Base-by-base conservation (phyloP, 2,329 filamentous ascomycete genomes). In the Trichoderma pleuroti region DNA sequence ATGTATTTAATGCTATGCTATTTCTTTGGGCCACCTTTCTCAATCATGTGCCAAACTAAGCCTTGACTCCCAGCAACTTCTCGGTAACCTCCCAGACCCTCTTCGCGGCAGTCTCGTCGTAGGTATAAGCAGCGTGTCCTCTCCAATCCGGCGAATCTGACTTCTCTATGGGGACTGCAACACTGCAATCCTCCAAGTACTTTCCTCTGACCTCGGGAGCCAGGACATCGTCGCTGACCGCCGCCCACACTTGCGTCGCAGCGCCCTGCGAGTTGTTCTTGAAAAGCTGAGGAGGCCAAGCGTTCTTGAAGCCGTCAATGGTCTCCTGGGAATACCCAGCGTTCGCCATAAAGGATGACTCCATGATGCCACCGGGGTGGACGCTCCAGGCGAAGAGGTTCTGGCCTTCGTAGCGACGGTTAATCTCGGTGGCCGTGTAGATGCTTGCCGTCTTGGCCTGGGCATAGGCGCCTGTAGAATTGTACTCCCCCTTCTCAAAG, bases 381-480 rank as follows among this genome's bases (percentile, higher is more conserved):
- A 87, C 68, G 62, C 80, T 80, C 11, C 79, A 77, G 1, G 78
- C 83, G 62, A 83, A 82, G 0, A 87, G 71, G 36, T 82, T 80
- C n/a, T 76, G 72, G 2, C 75, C 56, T 6, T 80, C 82, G 73
- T 84, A 86, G 1, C 79, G 79, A 4, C 84, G 80, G 49, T 86
- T 84, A 36, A 87, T 79, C 72, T 85, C 80, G 71, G 83, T 84
- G 12, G 84, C 81, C 72, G 84, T 82, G 71, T 80, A 84, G 30
- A 86, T 80, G 72, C 73, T 39, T 1, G 70, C 65, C 5, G 32
- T 62, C 49, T 87, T 88, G 54, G 78, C 76, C 72, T 85, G 81
- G 0, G 79, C 81, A 72, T 87, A 87, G 5, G 56, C 68, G 4
- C 7, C 24, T 10, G 12, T 10, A 5, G 61, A 11, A 10, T 9